Base-by-base conservation (phyloP, 192 early-diverging fungal species). In the Dissophora globulifera region DNA sequence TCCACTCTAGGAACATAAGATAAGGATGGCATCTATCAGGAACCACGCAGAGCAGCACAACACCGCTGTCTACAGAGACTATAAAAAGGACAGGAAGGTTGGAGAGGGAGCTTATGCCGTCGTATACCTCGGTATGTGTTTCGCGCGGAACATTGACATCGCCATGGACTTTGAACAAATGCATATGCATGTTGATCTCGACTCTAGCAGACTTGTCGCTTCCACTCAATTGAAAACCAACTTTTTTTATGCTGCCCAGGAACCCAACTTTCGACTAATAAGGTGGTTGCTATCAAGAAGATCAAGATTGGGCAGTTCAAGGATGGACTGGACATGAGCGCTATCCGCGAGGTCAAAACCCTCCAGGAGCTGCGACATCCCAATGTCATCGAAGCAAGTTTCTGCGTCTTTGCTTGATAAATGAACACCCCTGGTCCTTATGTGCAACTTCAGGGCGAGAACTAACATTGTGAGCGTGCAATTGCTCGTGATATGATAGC, bases 31-130 rank as follows among this genome's bases (percentile, higher is more conserved):
- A 50, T 60, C 62, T 4, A 49, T 62, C 46, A 58, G 72, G 23
- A 67, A 52, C 27, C 63, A 78, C 32, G 81, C 83, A 33, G 92
- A 91, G 53, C 88, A 92, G 55, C 87, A 81, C 43, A 91, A 92
- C 62, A 69, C 83, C 17, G 83, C 85, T 20, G 87, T 86, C 20
- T 87, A 89, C 41, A 87, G 79, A 35, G 85, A 90, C 56, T 98
- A 94, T 79, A 83, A 86, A 46, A 96, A 96, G 81, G 90, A 93
- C 45, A 84, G 86, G 50, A 98, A 96, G 80, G 87, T 97, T 46
- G 96, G 95, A 58, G 96, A 98, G 72, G 96, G 96, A 68, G 97
- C 95, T 27, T 99, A 95, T 69, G 97, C 97, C 30, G 93, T 93
- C 26, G 95, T 97, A 0, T 97, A 96, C 78, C 79, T 84, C 46